Evolutionary conservation across 805 yeast genomes (phyloP).

Genomic region (Candida easanensis): DNA sequence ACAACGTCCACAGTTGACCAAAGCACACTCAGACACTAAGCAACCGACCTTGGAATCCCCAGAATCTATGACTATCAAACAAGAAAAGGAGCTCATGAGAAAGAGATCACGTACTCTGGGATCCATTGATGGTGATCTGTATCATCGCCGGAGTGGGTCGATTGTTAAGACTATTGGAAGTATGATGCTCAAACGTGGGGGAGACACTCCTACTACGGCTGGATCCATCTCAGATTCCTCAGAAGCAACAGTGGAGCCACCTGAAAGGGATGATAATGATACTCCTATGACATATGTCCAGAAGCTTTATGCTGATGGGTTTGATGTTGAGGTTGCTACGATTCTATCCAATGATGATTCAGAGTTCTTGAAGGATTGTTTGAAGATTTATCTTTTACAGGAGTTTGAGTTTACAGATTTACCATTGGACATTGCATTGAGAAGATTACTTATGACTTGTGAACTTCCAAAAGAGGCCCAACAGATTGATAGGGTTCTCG

Average conservation of each 20-base stretch:
- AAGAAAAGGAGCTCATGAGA: slow-evolving; percentile 17
- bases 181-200: slow-evolving; percentile 31
- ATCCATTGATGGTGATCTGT: slow-evolving; percentile 23
- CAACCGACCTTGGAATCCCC: slow-evolving; percentile 3
- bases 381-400: slow-evolving; percentile 26
- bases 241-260: slow-evolving; percentile 3
- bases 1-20: slow-evolving; percentile 13
- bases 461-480: slow-evolving; percentile 71
- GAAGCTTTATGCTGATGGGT: slow-evolving; percentile 26
- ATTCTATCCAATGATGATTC: slow-evolving; percentile 30
- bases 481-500: slow-evolving; percentile 68
- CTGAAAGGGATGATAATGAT: slow-evolving; percentile 21
- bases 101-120: slow-evolving; percentile 27
- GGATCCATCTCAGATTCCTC: slow-evolving; percentile 7
- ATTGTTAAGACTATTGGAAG: slow-evolving; percentile 37
- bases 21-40: slow-evolving; percentile 18
- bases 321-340: slow-evolving; percentile 31
- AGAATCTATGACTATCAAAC: slow-evolving; percentile 1
- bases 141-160: slow-evolving; percentile 35
- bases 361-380: slow-evolving; percentile 26
- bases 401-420: slow-evolving; percentile 48
- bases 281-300: slow-evolving; percentile 27
- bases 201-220: slow-evolving; percentile 9
- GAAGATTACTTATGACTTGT: slow-evolving; percentile 55
- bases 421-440: slow-evolving; percentile 64